Evolutionary conservation across 257 asterid species (phyloP).

Genomic region (Craterostigma plantagineum): DNA sequence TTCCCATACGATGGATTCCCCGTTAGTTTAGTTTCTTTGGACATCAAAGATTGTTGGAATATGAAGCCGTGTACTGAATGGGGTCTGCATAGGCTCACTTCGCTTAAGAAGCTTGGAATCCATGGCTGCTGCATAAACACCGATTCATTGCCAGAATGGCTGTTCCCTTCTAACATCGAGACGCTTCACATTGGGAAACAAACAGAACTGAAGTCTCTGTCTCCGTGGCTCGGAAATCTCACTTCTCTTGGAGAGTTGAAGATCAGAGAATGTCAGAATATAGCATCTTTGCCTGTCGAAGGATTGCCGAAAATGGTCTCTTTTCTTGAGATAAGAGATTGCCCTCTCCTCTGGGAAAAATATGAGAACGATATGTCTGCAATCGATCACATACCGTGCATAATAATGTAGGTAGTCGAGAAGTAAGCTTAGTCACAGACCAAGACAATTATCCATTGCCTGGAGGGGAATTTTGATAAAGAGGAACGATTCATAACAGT

Average conservation of each 20-base stretch:
- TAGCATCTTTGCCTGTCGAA: conserved; percentile 19
- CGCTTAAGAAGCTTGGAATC: conserved; percentile 25
- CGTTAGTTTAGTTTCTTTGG: conserved; percentile 18
- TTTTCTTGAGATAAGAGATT: conserved; percentile 24
- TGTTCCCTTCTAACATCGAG: conserved; percentile 28
- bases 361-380: conserved; percentile 22
- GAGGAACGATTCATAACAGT: too few relatives aligned
- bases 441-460: too few relatives aligned
- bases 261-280: conserved; percentile 22
- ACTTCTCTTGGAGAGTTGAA: conserved; percentile 31
- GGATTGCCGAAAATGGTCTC: conserved; percentile 30
- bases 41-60: conserved; percentile 20
- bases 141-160: conserved; percentile 25
- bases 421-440: too few relatives aligned
- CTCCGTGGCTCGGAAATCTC: conserved; percentile 35
- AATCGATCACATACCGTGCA: conserved; percentile 35
- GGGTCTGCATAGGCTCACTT: conserved; percentile 31
- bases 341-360: conserved; percentile 18
- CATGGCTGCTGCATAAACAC: conserved; percentile 16
- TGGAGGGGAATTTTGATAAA: too few relatives aligned
- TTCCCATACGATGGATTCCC: conserved; percentile 31
- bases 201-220: conserved; percentile 20
- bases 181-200: conserved; percentile 21
- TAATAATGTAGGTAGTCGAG: conserved; percentile 22
- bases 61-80: conserved; percentile 21